Conservation (phyloP, 225 moss, liverwort and hornwort genomes). For the Rhytidiadelphus loreus region DNA sequence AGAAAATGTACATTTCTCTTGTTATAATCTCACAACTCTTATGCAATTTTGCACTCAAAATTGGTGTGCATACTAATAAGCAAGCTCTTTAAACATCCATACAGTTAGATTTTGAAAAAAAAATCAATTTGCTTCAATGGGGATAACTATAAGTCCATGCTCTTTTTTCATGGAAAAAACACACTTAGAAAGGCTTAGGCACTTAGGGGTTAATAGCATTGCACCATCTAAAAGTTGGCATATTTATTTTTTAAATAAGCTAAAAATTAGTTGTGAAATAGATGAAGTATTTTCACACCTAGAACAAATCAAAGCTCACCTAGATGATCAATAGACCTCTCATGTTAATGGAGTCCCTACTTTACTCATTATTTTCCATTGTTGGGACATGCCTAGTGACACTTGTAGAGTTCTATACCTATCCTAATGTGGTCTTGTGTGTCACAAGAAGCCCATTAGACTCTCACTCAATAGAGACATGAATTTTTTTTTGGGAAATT, state of each 20-base stretch:
- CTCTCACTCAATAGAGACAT: background rate
- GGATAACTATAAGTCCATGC: too few relatives aligned
- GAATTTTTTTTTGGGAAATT: rapidly evolving
- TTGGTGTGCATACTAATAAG: too few relatives aligned
- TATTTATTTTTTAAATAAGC: background rate
- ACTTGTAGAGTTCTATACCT: background rate
- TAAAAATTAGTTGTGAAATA: background rate
- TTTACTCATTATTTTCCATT: background rate
- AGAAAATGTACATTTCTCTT: too few relatives aligned
- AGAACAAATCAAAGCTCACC: background rate
- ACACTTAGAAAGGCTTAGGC: too few relatives aligned
- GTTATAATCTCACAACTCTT: too few relatives aligned
- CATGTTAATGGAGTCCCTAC: too few relatives aligned
- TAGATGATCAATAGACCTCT: background rate
- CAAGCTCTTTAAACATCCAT: too few relatives aligned
- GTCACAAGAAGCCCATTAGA: background rate
- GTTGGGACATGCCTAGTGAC: rapidly evolving
- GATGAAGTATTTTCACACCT: background rate
- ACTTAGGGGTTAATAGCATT: background rate
- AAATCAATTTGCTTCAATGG: too few relatives aligned
- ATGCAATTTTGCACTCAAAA: too few relatives aligned
- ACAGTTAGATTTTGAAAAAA: too few relatives aligned
- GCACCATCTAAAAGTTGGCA: background rate
- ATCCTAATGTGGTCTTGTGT: background rate
- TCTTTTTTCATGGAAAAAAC: too few relatives aligned